A percentile compares a stretch with the other conserved stretches of the same genome.
phyloP scores from a whole-genome alignment of 176 grass and related monocot genomes.

The Oryza brachyantha region DNA sequence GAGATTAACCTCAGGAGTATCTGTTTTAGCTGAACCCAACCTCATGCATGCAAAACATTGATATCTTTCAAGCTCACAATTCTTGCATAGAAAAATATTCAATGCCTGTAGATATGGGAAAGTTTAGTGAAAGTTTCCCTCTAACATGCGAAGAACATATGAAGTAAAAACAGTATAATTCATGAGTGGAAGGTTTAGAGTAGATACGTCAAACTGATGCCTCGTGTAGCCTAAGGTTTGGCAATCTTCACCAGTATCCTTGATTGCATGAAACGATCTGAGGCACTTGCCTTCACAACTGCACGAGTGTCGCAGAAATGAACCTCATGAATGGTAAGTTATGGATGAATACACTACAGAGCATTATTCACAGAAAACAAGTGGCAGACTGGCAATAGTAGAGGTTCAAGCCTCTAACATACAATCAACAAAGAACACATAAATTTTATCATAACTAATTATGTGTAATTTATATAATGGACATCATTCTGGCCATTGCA shows the following conservation, averaged over 20 bases:
- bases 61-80: constrained; percentile 53
- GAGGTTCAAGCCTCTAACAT: background rate
- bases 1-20: constrained; percentile 44
- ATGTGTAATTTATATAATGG: no score
- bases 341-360: constrained; percentile 4
- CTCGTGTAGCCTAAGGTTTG: constrained; percentile 57
- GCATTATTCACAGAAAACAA: background rate
- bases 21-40: constrained; percentile 51
- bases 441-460: background rate
- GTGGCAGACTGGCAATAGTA: background rate
- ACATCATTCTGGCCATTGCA: no score
- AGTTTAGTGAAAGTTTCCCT: constrained; percentile 6
- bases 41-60: constrained; percentile 69
- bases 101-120: constrained; percentile 42
- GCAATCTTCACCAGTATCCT: constrained; percentile 42
- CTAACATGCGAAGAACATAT: background rate
- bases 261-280: constrained; percentile 66
- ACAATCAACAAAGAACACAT: background rate
- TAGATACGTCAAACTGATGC: constrained; percentile 55
- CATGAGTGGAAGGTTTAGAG: background rate
- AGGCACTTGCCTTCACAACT: constrained; percentile 72
- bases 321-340: background rate
- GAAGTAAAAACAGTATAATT: constrained; percentile 15
- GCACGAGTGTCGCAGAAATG: constrained; percentile 16
- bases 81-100: constrained; percentile 57